Base-by-base conservation (phyloP, 352 stramenopile species). In the Pythium biforme region DNA sequence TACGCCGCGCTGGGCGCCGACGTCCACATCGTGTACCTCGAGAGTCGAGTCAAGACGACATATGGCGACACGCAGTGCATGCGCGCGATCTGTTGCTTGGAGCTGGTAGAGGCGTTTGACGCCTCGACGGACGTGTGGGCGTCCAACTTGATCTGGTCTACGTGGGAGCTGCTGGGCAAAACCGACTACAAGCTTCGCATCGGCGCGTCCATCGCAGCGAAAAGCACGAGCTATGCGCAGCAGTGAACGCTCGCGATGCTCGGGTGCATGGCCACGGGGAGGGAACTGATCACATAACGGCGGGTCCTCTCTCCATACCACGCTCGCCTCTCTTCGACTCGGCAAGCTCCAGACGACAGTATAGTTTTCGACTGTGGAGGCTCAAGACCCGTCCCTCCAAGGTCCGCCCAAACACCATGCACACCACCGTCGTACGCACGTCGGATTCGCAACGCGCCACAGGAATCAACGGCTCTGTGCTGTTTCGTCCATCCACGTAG, bases 61-160 rank as follows among this genome's bases (percentile, higher is more conserved):
- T 10, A 34, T 34, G 29, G 29, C 4, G 33, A 37, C 10, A 10
- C 26, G 2, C 46, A 37, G 46, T 34, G 12, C 46, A n/a, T n/a
- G n/a, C n/a, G n/a, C n/a, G n/a, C n/a, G n/a, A n/a, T n/a, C n/a
- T n/a, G n/a, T n/a, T n/a, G n/a, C n/a, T n/a, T 25, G 7, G 46
- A 53, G 25, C 19, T 53, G 5, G 9, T 34, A 4, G 27, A 53
- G 20, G 26, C 23, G 46, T 31, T 53, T 22, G 10, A 34, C 23
- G 19, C 20, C 11, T 15, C 46, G 7, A n/a, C 33, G 6, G 22
- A 25, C n/a, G 19, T 31, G 25, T 53, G 46, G 46, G 46, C 46
- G 46, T 53, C 46, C 46, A 53, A 53, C 46, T 53, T 34, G 15
- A 31, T 53, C 23, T 53, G 46, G 46, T 14, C 14, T 22, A 31